Conservation (phyloP, 169 alveolate genomes). For the Eimeria zaria region DNA sequence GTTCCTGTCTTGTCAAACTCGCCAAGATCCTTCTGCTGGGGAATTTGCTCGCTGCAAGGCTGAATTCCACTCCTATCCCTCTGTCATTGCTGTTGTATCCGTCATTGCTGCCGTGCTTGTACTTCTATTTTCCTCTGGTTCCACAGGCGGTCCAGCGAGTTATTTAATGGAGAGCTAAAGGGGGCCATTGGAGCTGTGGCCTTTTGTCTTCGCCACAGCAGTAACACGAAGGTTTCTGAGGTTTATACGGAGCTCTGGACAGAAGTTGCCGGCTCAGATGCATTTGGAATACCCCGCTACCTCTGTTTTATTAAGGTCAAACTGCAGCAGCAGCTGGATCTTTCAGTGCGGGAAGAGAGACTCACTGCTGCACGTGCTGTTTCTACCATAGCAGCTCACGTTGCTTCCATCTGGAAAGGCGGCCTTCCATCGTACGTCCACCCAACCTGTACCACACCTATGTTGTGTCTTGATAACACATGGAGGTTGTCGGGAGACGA, state of each 20-base stretch:
- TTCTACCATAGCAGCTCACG: constrained; percentile 53
- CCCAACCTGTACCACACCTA: not conserved
- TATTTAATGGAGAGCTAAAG: constrained; percentile 26
- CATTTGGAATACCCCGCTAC: constrained; percentile 63
- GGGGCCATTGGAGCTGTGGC: constrained; percentile 55
- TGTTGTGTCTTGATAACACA: not conserved
- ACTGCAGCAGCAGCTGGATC: constrained; percentile 33
- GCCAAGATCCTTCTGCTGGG: not conserved
- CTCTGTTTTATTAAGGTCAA: constrained; percentile 22
- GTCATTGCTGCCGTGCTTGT: not conserved
- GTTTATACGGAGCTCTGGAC: constrained; percentile 70
- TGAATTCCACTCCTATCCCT: not conserved
- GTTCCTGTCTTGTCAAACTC: not conserved
- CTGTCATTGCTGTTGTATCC: not conserved
- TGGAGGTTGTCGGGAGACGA: not conserved
- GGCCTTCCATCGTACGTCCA: constrained; percentile 52
- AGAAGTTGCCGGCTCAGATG: constrained; percentile 71
- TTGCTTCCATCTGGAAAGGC: constrained; percentile 64
- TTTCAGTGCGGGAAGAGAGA: constrained; percentile 62
- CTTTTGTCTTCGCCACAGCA: constrained; percentile 74
- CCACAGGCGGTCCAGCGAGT: constrained; percentile 72
- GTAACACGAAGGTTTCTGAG: constrained; percentile 36
- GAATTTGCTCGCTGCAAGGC: not conserved
- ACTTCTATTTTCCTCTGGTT: not conserved
- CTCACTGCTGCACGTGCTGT: constrained; percentile 71